Conservation (phyloP, 208 protist species). For the Herpetomonas samuelpessoai region DNA sequence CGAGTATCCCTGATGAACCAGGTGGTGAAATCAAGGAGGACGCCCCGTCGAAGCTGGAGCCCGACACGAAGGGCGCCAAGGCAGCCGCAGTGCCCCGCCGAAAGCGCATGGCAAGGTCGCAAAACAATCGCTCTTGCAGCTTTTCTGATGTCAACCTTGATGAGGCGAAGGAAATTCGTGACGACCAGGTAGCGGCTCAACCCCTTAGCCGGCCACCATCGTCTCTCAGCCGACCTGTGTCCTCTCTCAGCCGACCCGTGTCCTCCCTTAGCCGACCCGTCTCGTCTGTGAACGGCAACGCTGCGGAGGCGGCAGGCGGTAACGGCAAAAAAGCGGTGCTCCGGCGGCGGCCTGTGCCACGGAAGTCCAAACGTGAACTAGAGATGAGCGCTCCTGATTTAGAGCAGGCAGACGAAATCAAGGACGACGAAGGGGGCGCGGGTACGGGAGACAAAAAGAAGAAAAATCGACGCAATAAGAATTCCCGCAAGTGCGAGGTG, state of each 20-base stretch:
- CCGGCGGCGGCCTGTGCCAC: conserved; percentile 6
- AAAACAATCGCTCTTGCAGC: conserved; percentile 47
- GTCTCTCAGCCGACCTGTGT: not conserved
- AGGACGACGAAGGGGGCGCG: conserved; percentile 4
- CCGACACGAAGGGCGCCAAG: conserved; percentile 6
- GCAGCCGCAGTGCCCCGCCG: conserved; percentile 9
- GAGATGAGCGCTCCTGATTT: conserved; percentile 1
- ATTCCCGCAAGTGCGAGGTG: conserved; percentile 2
- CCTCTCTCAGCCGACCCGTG: not conserved
- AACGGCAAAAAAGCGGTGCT: conserved; percentile 13
- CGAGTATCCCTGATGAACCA: conserved; percentile 16
- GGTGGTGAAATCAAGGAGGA: conserved; percentile 18
- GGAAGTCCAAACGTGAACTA: not conserved
- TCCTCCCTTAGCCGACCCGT: too few relatives aligned
- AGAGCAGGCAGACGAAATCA: conserved; percentile 8
- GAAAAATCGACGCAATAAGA: conserved; percentile 1
- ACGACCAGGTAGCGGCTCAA: conserved; percentile 5
- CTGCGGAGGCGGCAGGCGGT: not conserved
- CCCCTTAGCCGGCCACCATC: not conserved
- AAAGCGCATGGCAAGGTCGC: conserved; percentile 1
- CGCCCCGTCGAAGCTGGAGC: not conserved
- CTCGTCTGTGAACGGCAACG: not conserved
- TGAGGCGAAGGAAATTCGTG: conserved; percentile 20
- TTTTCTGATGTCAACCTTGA: conserved; percentile 41
- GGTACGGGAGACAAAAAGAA: not conserved